Evolutionary conservation across 2,329 filamentous ascomycete species (phyloP).

Genomic region (Phoma sp.): DNA sequence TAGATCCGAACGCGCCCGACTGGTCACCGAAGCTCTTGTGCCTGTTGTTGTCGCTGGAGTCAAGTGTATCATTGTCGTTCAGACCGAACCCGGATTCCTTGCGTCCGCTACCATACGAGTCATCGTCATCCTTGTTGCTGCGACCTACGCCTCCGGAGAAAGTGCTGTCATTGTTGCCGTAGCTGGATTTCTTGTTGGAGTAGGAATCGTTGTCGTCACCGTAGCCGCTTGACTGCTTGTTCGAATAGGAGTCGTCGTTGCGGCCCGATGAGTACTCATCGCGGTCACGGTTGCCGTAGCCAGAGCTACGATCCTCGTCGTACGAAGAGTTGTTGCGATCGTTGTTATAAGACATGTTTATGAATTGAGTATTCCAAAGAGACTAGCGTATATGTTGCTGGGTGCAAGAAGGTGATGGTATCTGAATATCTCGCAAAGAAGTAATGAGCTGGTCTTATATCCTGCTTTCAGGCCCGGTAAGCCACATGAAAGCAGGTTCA

Average conservation of each 20-base stretch:
- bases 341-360: conserved; percentile 37
- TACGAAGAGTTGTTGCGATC: conserved; percentile 24
- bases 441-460: conserved; percentile 7
- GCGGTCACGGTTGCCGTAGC: conserved; percentile 20
- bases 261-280: conserved; percentile 23
- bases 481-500: conserved; percentile 1
- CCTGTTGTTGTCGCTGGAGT: conserved; percentile 7
- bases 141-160: conserved; percentile 8
- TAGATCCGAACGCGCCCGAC: conserved; percentile 12
- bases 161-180: conserved; percentile 4
- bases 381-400: background rate
- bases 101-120: conserved; percentile 2
- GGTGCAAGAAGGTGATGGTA: no score
- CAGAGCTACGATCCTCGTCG: conserved; percentile 24
- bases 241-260: conserved; percentile 18
- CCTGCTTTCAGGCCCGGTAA: background rate
- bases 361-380: background rate
- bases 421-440: background rate
- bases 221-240: conserved; percentile 6
- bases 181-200: conserved; percentile 9
- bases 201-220: conserved; percentile 8
- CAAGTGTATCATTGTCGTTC: conserved; percentile 9
- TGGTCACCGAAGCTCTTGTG: conserved; percentile 13
- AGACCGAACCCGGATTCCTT: conserved; percentile 10
- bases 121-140: conserved; percentile 5